Conservation (phyloP, 345 rosid species). For the Reutealis trisperma region DNA sequence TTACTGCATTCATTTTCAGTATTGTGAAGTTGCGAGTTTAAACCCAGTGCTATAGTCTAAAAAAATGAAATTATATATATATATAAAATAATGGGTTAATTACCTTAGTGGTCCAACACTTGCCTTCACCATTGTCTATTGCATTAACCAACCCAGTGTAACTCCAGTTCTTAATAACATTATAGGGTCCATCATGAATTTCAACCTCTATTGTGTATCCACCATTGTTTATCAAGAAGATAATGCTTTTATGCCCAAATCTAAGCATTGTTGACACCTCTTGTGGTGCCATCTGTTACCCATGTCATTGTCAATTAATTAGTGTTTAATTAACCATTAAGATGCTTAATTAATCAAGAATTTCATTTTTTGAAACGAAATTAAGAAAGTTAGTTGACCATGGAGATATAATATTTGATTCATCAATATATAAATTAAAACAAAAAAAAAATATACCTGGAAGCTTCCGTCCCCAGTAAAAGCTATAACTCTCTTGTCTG, state of each 20-base stretch:
- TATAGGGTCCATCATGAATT: conserved; percentile 43
- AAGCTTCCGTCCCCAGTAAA: conserved; percentile 8
- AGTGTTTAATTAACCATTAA: too few species aligned
- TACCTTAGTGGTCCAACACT: conserved; percentile 46
- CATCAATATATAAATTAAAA: too few species aligned
- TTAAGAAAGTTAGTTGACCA: too few species aligned
- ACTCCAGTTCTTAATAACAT: conserved; percentile 42
- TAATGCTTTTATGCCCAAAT: conserved; percentile 34
- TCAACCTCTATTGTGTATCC: conserved; percentile 45
- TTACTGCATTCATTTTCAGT: too few species aligned
- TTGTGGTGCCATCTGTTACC: conserved; percentile 38
- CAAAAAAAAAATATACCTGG: too few species aligned
- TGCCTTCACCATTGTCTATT: conserved; percentile 39
- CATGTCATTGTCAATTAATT: not conserved
- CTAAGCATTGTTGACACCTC: conserved; percentile 46
- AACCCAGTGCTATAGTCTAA: too few species aligned
- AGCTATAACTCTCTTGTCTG: conserved; percentile 3
- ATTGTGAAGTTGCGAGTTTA: too few species aligned
- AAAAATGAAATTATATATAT: too few species aligned
- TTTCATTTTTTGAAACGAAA: too few species aligned
- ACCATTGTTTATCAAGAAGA: conserved; percentile 42
- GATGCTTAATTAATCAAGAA: too few species aligned
- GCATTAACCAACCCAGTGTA: conserved; percentile 41
- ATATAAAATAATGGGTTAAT: too few species aligned
- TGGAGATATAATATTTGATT: too few species aligned